Evolutionary conservation across 306 rosid species (phyloP), one percentile per base, ranked within the genome.

Genomic region (Vigna unguiculata): DNA sequence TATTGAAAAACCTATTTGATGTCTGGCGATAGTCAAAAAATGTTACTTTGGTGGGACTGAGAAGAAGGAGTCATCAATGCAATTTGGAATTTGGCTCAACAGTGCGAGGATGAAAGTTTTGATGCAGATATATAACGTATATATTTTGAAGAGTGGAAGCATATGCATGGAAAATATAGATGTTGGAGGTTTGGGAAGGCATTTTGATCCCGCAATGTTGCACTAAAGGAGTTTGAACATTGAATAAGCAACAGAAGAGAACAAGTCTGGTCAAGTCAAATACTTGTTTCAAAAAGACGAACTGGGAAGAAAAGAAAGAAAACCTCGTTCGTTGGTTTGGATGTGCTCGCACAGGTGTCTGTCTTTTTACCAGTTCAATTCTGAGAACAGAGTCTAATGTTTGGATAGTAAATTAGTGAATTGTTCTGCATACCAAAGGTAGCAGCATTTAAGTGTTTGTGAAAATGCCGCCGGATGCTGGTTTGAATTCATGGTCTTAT

Each of bases 231-330:
- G 74, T 73, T 85, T 81, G 85, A 85, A 78, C 69, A 80, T 84
- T 84, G 84, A 80, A 80, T 9, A 11, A 16, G 14, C 3, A 77
- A 76, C 34, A 43, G 20, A 17, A 59, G 61, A 30, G 85, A 81
- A 76, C 40, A 51, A 38, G 76, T 78, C 86, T 71, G 75, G 84
- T 85, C 88, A 84, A 84, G 43, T 59, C 20, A 59, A 25, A 72
- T 72, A 21, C 55, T 59, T 82, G 69, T 47, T 65, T 65, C 66
- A 36, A 41, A 69, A 6, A 68, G 78, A 17, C 69, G 61, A 49
- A 41, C 47, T 11, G 14, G 14, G 46, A 41, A 38, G 11, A 38
- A 8, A 38, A 38, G 0, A 38, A 8, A 38, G 43, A 38, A 38
- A 38, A 38, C 43, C 43, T 38, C 9, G 11, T 38, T 38, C 2